These are phyloP conservation scores for Sporothrix schenckii DNA, from an alignment of 2,329 filamentous ascomycete species.

Conservation along the genomic window DNA sequence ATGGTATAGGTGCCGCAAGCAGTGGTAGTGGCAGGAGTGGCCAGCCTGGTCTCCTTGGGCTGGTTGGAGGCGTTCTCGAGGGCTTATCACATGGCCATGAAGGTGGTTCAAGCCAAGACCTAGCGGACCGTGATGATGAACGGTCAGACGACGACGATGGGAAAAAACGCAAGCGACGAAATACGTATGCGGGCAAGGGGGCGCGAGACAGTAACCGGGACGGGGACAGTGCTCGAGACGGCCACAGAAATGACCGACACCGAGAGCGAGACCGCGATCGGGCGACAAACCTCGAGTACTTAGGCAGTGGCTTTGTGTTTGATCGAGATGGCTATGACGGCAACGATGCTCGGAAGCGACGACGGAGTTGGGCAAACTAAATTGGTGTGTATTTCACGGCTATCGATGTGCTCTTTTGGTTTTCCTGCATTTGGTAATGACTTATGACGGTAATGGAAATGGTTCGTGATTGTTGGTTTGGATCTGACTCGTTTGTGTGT, in stretches of 20 bases:
- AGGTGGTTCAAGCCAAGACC: neutral
- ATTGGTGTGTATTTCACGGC: neutral
- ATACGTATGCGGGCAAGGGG: neutral
- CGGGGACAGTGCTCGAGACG: neutral
- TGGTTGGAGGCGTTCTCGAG: constrained; percentile 40
- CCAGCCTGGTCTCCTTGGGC: constrained; percentile 39
- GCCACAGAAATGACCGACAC: neutral
- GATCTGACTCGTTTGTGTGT: too few relatives aligned
- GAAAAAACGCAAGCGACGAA: constrained; percentile 25
- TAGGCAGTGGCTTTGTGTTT: constrained; percentile 14
- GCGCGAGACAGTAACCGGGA: neutral
- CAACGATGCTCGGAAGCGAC: constrained; percentile 24
- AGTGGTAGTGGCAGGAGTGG: neutral
- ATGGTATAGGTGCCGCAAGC: constrained; percentile 34
- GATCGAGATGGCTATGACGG: constrained; percentile 23
- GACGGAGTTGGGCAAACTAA: constrained; percentile 32
- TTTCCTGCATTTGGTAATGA: neutral
- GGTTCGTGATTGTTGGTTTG: neutral
- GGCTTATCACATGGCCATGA: constrained; percentile 33
- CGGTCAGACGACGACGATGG: constrained; percentile 16
- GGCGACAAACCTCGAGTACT: constrained; percentile 1
- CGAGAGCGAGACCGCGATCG: constrained; percentile 5
- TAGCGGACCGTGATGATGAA: constrained; percentile 5
- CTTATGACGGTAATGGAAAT: constrained; percentile 8
- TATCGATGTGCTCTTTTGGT: neutral